Conservation (phyloP, 108 stramenopile species). For the Asterionellopsis glacialis region DNA sequence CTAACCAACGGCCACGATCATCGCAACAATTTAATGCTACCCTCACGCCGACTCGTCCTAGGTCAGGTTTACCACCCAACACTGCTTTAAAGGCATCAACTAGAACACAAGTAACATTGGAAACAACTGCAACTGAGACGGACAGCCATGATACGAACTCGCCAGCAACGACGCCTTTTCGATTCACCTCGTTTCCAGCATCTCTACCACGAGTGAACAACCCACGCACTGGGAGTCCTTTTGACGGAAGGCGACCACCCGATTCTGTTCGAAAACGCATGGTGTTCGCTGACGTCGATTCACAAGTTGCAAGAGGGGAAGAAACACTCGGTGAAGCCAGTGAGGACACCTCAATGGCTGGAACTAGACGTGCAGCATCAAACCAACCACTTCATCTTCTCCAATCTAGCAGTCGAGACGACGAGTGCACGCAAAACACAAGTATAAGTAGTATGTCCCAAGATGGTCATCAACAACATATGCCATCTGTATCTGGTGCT, state of each 20-base stretch:
- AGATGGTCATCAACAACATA: slow-evolving; percentile 4
- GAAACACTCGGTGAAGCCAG: too few relatives aligned
- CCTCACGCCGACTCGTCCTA: slow-evolving; percentile 1
- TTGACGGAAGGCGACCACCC: not conserved
- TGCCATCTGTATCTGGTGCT: not conserved
- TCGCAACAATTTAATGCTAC: not conserved
- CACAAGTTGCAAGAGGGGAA: too few relatives aligned
- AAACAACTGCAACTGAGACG: slow-evolving; percentile 24
- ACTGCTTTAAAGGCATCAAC: not conserved
- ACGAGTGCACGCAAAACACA: slow-evolving; percentile 34
- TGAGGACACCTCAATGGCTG: too few relatives aligned
- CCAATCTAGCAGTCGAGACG: slow-evolving; percentile 2
- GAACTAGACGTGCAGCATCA: too few relatives aligned
- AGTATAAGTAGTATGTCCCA: slow-evolving; percentile 31
- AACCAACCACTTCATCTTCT: too few relatives aligned
- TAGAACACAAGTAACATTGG: not conserved
- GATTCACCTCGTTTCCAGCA: slow-evolving; percentile 77
- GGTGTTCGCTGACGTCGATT: slow-evolving; percentile 7
- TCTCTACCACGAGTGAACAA: slow-evolving; percentile 69
- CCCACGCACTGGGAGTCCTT: slow-evolving; percentile 10
- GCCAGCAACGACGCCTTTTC: slow-evolving; percentile 57
- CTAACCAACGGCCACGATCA: not conserved
- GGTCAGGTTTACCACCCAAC: not conserved
- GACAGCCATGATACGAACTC: slow-evolving; percentile 28
- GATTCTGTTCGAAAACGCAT: slow-evolving; percentile 29